These are phyloP conservation scores for Vitis hybrid DNA, from an alignment of 177 flowering plant species.

Conservation along the genomic window DNA sequence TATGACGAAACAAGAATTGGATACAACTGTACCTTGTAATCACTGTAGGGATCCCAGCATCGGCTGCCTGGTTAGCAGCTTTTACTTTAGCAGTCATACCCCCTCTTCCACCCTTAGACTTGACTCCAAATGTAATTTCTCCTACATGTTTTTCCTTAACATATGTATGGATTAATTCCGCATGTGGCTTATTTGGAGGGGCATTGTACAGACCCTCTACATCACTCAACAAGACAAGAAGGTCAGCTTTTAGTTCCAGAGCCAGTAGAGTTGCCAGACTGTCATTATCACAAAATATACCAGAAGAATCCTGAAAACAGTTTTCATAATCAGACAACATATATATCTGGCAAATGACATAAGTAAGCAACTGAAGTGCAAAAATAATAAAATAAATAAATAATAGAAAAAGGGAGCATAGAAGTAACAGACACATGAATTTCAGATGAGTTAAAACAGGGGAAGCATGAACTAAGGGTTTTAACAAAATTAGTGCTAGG, in stretches of 20 bases:
- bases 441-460: no score
- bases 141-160: constrained; percentile 68
- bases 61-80: constrained; percentile 85
- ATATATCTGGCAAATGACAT: not conserved
- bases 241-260: constrained; percentile 87
- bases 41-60: constrained; percentile 88
- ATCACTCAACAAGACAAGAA: constrained; percentile 89
- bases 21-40: constrained; percentile 66
- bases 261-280: constrained; percentile 92
- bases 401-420: no score
- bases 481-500: no score
- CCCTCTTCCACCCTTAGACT: constrained; percentile 93
- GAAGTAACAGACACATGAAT: no score
- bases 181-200: constrained; percentile 86
- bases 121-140: constrained; percentile 89
- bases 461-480: no score
- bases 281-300: constrained; percentile 99
- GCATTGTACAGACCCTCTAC: constrained; percentile 95
- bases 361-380: not conserved
- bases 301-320: constrained; percentile 83
- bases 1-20: no score
- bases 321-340: constrained; percentile 3
- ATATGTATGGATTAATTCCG: constrained; percentile 83
- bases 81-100: constrained; percentile 99
- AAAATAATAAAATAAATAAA: no score